Evolutionary conservation across 768 basidiomycete genomes (phyloP).

Genomic region (Lentinula guzmanii): DNA sequence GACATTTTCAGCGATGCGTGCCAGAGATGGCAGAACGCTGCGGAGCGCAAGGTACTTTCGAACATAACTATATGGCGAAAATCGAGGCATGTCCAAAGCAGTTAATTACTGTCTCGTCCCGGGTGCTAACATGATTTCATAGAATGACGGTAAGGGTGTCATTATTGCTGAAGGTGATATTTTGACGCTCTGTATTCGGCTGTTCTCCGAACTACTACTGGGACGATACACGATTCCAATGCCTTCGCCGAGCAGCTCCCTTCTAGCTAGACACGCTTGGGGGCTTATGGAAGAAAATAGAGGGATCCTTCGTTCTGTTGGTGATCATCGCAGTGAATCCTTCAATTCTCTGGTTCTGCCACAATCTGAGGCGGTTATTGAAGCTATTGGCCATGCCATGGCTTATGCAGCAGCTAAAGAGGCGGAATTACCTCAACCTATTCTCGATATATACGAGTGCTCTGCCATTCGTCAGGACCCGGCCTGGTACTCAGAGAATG

Average conservation of each 20-base stretch:
- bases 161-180: conserved; percentile 54
- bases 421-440: conserved; percentile 35
- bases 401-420: conserved; percentile 50
- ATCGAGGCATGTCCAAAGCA: conserved; percentile 35
- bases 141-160: conserved; percentile 51
- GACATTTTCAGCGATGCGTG: conserved; percentile 46
- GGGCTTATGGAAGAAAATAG: conserved; percentile 42
- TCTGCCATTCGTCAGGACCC: conserved; percentile 46
- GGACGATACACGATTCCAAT: conserved; percentile 45
- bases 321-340: conserved; percentile 41
- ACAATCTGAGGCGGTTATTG: conserved; percentile 43
- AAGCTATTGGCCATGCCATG: conserved; percentile 60
- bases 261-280: conserved; percentile 46
- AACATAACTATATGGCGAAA: conserved; percentile 53
- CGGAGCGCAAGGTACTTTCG: conserved; percentile 63
- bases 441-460: conserved; percentile 53
- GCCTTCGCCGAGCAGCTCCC: conserved; percentile 42
- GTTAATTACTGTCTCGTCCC: not conserved
- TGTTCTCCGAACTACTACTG: conserved; percentile 55
- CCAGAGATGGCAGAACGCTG: conserved; percentile 56
- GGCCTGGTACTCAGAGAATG: conserved; percentile 56
- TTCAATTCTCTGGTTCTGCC: conserved; percentile 54
- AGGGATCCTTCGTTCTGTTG: conserved; percentile 27
- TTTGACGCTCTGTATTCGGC: conserved; percentile 45
- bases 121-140: not conserved